Conservation (phyloP, 257 asterid species). For the Cynanchum wilfordii region DNA sequence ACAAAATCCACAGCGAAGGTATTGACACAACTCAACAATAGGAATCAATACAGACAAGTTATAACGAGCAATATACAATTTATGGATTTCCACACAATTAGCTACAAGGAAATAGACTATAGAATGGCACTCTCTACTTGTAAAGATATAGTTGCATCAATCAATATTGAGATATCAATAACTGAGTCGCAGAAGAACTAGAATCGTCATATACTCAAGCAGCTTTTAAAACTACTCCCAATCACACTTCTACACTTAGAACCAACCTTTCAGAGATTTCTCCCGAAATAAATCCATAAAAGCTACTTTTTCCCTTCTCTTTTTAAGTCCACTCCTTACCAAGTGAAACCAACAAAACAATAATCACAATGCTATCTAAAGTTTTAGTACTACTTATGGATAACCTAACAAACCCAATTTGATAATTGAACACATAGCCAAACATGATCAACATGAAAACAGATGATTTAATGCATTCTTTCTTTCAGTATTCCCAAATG, state of each 20-base stretch:
- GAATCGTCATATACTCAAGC: not conserved
- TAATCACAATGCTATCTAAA: not conserved
- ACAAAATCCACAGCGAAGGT: not conserved
- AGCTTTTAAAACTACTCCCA: not conserved
- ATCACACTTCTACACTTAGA: not conserved
- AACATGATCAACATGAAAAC: not conserved
- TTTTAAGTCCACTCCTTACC: not conserved
- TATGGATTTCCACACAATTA: not conserved
- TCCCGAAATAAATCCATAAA: not conserved
- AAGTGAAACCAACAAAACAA: not conserved
- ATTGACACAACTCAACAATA: not conserved
- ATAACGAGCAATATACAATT: not conserved
- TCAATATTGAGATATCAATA: not conserved
- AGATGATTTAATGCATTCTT: not conserved
- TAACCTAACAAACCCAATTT: not conserved
- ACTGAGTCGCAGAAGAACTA: not conserved
- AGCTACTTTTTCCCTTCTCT: too few species aligned
- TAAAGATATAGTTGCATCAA: not conserved
- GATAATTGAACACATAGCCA: constrained; percentile 5
- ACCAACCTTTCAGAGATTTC: not conserved
- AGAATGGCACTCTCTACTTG: not conserved
- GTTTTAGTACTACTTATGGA: not conserved
- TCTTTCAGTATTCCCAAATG: not conserved
- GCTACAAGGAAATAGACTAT: not conserved
- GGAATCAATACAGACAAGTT: not conserved